Base-by-base conservation (phyloP, 306 rosid species). In the Cicer cuneatum region DNA sequence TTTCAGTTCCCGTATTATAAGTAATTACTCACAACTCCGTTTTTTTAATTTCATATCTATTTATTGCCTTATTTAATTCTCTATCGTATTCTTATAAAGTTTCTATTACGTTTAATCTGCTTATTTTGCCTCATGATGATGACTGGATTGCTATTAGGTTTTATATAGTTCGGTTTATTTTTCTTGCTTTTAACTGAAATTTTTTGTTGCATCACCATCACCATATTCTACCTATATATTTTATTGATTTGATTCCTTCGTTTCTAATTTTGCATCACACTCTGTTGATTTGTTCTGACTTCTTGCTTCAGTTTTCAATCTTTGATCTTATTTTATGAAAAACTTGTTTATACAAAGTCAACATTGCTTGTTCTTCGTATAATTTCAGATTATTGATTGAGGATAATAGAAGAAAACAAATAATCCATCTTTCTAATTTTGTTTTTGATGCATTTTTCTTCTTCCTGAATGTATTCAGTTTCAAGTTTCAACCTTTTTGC, bases 391-490 rank as follows among this genome's bases (percentile, higher is more conserved):
- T 78, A 48, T 62, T 79, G 33, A 33, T 35, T 51, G n/a, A n/a
- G 37, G 54, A 74, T 43, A 42, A 74, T 43, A 53, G 69, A 18
- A 42, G 35, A 29, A 29, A 46, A 40, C 45, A 33, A 72, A 16
- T 41, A 42, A 72, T 13, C 57, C 37, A 52, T 21, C 74, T 59
- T 77, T 69, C 78, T 71, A 54, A 80, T 43, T 73, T 49, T 56
- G 24, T 54, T 47, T 5, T 14, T 62, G 42, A 12, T 43, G 3
- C n/a, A 1, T 37, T 61, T 72, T 33, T 12, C 14, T 8, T 40
- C 40, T 19, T 74, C 56, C 66, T 78, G 39, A 66, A 10, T 71
- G 72, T 64, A 66, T 71, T 62, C 84, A 83, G 82, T 75, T 74
- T 73, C 67, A 38, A 68, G 35, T 29, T 29, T 29, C 5, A 29